Evolutionary conservation across 768 basidiomycete species (phyloP), one percentile per base, ranked within the genome.

Genomic region (Pulveroboletus sp.): DNA sequence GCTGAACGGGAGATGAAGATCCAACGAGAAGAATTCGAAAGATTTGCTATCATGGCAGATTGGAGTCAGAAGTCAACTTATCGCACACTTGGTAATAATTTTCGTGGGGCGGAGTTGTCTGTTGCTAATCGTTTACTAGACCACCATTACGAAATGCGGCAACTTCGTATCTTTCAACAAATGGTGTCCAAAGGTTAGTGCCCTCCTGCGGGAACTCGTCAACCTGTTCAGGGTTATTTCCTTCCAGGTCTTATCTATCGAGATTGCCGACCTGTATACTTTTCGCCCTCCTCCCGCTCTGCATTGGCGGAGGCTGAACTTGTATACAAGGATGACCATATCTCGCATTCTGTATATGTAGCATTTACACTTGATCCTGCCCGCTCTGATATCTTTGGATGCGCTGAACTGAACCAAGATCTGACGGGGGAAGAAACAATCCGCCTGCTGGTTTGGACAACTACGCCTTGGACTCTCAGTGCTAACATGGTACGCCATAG

Each of bases 241-340:
- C 19, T 24, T 46, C 24, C 5, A 87, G 91, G 86, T 36, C 76
- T 93, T 19, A 88, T 98, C 50, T 89, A 87, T 57, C 78, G 91
- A 47, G 83, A 88, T 53, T 84, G 90, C 58, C 83, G 93, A 24
- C 95, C 95, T 0, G 91, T 94, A 6, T 83, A 96, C 65, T 97
- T 91, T 65, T 97, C 95, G 0, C 95, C 95, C 3, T 95, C 93
- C 0, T 96, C 94, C 2, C 82, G 80, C 35, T 94, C 95, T 6
- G 95, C 95, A 0, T 71, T 99, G 13, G 95, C 95, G 1, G 95
- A 99, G 70, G 92, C 94, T 5, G 95, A 99, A 64, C 74, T 99
- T 24, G 78, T 82, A 23, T 97, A 97, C 71, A 84, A 82, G 53
- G 94, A 96, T 26, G 81, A 89, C 58, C 93, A 96, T 63, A 71